A percentile compares a stretch with the other conserved stretches of the same genome.
phyloP scores from a whole-genome alignment of 2,329 filamentous ascomycete genomes.

The Dichotomopilus funicola region DNA sequence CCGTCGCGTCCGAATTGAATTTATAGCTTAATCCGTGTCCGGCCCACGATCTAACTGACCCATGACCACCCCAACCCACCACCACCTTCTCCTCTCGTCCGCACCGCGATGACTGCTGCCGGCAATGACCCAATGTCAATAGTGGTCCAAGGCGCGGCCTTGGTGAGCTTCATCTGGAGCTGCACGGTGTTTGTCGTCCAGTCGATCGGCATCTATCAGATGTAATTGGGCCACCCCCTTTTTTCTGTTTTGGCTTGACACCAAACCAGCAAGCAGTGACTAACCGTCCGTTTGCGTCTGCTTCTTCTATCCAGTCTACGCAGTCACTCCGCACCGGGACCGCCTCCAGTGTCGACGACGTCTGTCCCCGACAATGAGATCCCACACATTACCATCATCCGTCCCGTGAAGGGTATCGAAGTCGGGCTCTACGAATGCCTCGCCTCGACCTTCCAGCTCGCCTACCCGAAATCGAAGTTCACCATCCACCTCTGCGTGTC shows the following conservation, averaged over 20 bases:
- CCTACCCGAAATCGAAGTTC: constrained; percentile 69
- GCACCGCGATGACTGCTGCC: constrained; percentile 8
- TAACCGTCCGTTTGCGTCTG: constrained; percentile 3
- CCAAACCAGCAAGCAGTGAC: background rate
- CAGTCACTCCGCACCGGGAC: constrained; percentile 44
- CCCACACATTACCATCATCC: constrained; percentile 83
- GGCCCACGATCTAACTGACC: background rate
- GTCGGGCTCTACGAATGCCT: constrained; percentile 88
- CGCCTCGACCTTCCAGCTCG: constrained; percentile 73
- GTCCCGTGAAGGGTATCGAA: constrained; percentile 89
- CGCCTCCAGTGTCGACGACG: constrained; percentile 46
- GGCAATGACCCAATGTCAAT: constrained; percentile 22
- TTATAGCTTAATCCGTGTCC: background rate
- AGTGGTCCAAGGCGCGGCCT: constrained; percentile 36
- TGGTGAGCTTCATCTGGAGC: constrained; percentile 48
- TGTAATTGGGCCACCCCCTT: constrained; percentile 37
- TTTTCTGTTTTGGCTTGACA: background rate
- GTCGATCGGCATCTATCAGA: constrained; percentile 47
- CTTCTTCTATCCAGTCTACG: constrained; percentile 38
- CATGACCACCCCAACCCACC: no score
- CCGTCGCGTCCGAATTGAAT: constrained; percentile 2
- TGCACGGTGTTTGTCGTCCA: constrained; percentile 48
- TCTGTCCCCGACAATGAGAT: constrained; percentile 47
- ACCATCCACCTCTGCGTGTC: constrained; percentile 80
- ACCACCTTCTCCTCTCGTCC: background rate